phyloP scores from a whole-genome alignment of 1,139 yeast species.

The Candida sp. region DNA sequence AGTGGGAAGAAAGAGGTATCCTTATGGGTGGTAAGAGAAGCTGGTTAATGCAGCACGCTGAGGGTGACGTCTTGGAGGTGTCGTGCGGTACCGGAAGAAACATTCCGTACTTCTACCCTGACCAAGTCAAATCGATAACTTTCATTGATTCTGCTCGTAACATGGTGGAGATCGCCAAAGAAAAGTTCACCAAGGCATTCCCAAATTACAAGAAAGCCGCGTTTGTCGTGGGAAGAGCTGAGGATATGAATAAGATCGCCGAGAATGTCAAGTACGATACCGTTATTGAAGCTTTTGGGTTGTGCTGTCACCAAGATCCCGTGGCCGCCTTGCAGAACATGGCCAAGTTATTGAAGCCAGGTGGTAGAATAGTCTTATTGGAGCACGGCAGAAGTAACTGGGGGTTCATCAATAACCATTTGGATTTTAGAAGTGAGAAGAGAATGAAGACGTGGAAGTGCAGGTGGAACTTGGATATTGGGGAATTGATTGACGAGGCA shows the following conservation, averaged over 20 bases:
- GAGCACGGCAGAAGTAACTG: conserved; percentile 94
- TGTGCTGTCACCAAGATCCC: conserved; percentile 96
- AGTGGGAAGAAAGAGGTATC: conserved; percentile 85
- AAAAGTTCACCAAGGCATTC: conserved; percentile 69
- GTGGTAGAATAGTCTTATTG: conserved; percentile 85
- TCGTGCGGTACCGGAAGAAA: conserved; percentile 98
- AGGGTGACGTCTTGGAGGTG: conserved; percentile 92
- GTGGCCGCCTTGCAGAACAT: conserved; percentile 80
- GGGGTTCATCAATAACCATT: conserved; percentile 74
- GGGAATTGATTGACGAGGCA: conserved; percentile 79
- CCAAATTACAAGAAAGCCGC: conserved; percentile 76
- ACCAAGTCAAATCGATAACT: conserved; percentile 70
- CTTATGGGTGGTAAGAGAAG: conserved; percentile 83
- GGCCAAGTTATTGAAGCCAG: conserved; percentile 75
- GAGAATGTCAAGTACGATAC: conserved; percentile 76
- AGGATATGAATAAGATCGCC: conserved; percentile 70
- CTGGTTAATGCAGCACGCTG: conserved; percentile 79
- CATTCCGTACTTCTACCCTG: conserved; percentile 70
- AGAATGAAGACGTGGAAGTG: conserved; percentile 97
- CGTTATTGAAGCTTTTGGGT: conserved; percentile 90
- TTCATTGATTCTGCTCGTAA: conserved; percentile 82
- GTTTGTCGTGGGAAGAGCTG: conserved; percentile 93
- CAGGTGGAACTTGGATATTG: conserved; percentile 95
- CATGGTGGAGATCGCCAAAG: conserved; percentile 85
- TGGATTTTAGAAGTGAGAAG: conserved; percentile 83